These are phyloP conservation scores for Mycena sp. DNA, from an alignment of 1,284 basidiomycete genomes.

Conservation along the genomic window DNA sequence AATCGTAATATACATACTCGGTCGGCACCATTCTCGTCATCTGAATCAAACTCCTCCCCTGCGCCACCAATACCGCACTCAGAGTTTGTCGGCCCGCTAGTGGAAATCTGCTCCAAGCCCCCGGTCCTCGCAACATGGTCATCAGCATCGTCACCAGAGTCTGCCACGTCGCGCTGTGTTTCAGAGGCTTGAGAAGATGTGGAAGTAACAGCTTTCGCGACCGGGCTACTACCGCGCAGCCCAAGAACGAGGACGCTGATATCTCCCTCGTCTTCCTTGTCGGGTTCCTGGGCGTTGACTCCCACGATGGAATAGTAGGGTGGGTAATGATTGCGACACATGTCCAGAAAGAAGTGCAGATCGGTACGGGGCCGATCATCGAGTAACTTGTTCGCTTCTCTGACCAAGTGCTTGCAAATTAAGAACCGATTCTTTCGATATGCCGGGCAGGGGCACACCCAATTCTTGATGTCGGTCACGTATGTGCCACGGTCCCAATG, in stretches of 20 bases:
- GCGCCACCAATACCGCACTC: not conserved
- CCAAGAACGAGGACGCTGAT: not conserved
- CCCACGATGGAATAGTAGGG: constrained; percentile 20
- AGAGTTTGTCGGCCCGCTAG: not conserved
- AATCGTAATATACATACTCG: not conserved
- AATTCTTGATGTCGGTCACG: constrained; percentile 10
- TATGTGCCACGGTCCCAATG: constrained; percentile 10
- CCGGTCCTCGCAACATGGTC: not conserved
- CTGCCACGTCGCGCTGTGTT: not conserved
- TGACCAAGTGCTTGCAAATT: constrained; percentile 21
- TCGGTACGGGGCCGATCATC: not conserved
- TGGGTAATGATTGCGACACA: constrained; percentile 15
- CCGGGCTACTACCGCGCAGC: not conserved
- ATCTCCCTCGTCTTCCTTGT: not conserved
- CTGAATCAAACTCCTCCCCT: not conserved
- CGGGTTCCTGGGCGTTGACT: not conserved
- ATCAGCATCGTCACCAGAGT: not conserved
- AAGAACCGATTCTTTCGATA: constrained; percentile 17
- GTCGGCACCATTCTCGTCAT: not conserved
- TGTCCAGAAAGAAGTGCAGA: constrained; percentile 2
- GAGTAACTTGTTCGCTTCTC: constrained; percentile 4
- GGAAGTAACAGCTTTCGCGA: not conserved
- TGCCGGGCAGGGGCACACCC: constrained; percentile 19
- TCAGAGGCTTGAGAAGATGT: not conserved
- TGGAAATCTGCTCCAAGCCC: not conserved